Base-by-base conservation (phyloP, 305 asterid genomes). In the Fraxinus sp. region DNA sequence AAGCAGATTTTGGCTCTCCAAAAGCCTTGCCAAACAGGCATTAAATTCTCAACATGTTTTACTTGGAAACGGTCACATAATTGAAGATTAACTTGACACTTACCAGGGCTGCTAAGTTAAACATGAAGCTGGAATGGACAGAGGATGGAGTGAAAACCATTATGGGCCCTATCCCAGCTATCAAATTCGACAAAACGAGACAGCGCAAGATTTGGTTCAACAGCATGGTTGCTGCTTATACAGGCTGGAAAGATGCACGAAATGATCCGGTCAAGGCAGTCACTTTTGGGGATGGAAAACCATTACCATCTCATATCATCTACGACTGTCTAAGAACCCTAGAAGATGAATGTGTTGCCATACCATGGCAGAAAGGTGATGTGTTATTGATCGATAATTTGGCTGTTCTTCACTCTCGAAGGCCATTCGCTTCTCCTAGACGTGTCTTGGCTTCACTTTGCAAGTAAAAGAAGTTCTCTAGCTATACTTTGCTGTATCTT, bases 151-250 rank as follows among this genome's bases (percentile, higher is more conserved):
- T 84, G 74, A 95, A 91, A 83, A 86, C 96, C 3, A 84, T 89
- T 75, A 94, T 91, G 95, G 98, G 98, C 0, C 98, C 98, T 10
- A 91, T 94, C 78, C 97, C 98, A 0, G 99, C 95, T 32, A 85
- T 93, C 84, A 93, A 91, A 74, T 74, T 83, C 37, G 97, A 94
- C 52, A 79, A 88, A 82, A 82, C 86, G 4, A 89, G 97, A 81
- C 87, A 88, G 78, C 88, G 93, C 46, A 94, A 95, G 87, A 91
- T 84, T 66, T 95, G 99, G 98, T 93, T 95, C 88, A 95, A 95
- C 87, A 91, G 94, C 87, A 93, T 94, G 98, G 97, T 92, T 82
- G 95, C 97, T 79, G 99, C 99, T 41, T 94, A 94, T 36, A 94
- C 94, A 0, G 96, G 97, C 3, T 94, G 99, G 97, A 87, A 93